Base-by-base conservation (phyloP, 352 stramenopile genomes). In the Phytopythium aichiense region DNA sequence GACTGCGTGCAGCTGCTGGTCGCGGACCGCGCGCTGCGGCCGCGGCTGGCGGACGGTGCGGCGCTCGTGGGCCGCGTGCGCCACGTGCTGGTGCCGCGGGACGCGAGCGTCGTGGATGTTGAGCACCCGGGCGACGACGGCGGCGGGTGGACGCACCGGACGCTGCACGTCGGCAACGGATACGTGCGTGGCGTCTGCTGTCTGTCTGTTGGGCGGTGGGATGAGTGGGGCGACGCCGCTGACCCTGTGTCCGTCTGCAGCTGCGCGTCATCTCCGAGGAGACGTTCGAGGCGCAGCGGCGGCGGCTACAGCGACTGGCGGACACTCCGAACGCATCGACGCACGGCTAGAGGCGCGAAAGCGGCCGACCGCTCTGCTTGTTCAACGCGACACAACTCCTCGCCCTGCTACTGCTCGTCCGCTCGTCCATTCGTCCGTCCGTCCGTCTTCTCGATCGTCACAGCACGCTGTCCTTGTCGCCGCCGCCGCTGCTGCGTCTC, bases 81-180 rank as follows among this genome's bases (percentile, higher is more conserved):
- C 8, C 70, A 78, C 28, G 74, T 77, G 46, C 52, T 78, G 15
- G 68, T 75, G 18, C 68, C 67, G 20, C 78, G 77, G 11, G 80
- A 87, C 43, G 75, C 79, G 15, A 77, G 66, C 0, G 46, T 88
- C 45, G 73, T 90, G 28, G 73, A 81, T 18, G 66, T 88, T 7
- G 54, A 72, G 22, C 46, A 53, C 0, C 31, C 45, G 42, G 33
- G 7, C 7, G 63, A 68, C 18, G 61, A 16, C 22, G 22, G 12
- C 7, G 43, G 18, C n/a, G 20, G n/a, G 7, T 50, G 45, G 45
- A 23, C 9, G 22, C 8, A 55, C 56, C 63, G 72, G 25, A 64
- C 67, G 9, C 62, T 86, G 12, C 77, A 81, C 45, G 68, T 87
- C 30, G 60, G 78, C 61, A 81, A 87, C 31, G 78, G 76, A 64